Base-by-base conservation (phyloP, 1,139 yeast genomes). In the Komagataea norvegica region DNA sequence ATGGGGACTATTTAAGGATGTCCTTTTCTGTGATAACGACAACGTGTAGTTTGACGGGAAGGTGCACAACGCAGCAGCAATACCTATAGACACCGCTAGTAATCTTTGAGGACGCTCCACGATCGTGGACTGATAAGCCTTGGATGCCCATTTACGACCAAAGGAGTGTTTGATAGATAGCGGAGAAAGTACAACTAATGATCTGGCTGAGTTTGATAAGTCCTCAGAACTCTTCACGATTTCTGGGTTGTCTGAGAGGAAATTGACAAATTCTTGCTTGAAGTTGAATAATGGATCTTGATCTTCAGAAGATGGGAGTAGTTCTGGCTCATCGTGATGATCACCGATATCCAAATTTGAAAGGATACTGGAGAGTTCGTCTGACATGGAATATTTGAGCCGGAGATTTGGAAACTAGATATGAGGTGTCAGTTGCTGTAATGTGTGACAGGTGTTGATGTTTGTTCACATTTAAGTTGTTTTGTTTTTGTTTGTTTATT, bases 61-160 rank as follows among this genome's bases (percentile, higher is more conserved):
- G 72, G 79, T 73, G 8, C 89, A 72, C 25, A 81, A 59, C 0
- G 94, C 93, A 1, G 88, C 81, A 0, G 89, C 77, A 15, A 86
- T 73, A 1, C 95, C 95, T 45, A 86, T 65, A 19, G 88, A 76
- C 13, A 82, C 69, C 0, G 95, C 94, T 44, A 81, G 65, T 35
- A 86, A 63, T 33, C 95, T 64, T 60, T 86, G 91, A 1, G 95
- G 95, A 33, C 94, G 65, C 58, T 86, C 95, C 23, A 86, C 93
- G 32, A 86, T 80, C 0, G 91, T 77, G 16, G 80, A 66, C 33
- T 74, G 60, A 52, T 82, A 81, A 2, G 78, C 62, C 54, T 81
- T 82, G 8, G 87, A 66, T 2, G 79, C 87, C 95, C 95, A 85
- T 35, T 68, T 66, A 32, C 95, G 67, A 9, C 87, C 79, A 57